Evolutionary conservation across 352 stramenopile genomes (phyloP), one percentile per base, ranked within the genome.

Genomic region (Globisporangium heterothallicum): DNA sequence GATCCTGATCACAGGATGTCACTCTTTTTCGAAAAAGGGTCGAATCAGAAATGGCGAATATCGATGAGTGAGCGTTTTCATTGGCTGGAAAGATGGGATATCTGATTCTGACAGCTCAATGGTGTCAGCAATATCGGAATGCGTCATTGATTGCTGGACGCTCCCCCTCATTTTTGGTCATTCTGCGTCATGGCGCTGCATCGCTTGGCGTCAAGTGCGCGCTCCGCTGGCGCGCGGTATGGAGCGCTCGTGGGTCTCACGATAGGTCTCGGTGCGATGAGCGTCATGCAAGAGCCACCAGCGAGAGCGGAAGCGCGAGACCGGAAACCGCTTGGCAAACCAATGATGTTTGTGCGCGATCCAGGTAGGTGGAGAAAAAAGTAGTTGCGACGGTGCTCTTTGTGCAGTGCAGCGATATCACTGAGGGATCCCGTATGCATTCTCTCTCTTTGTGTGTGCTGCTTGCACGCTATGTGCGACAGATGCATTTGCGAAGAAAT

Each of bases 401-500:
- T 34, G 30, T 36, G 2, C 6, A 8, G 3, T 36, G 30, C 32
- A n/a, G 32, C 32, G 10, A 10, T 18, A 18, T 38, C 12, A 18
- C 32, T 38, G 3, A 10, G 6, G 12, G 4, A 38, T 38, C 12
- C 0, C n/a, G n/a, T n/a, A n/a, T n/a, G n/a, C 6, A 38, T n/a
- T 18, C 12, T 2, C 25, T 18, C 25, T 10, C 22, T 2, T 6
- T 26, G 14, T 40, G 16, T 40, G 25, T 49, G 42, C 1, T 1
- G 24, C 8, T 14, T 40, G 9, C 14, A 32, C 7, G 27, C 2
- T 16, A 30, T 26, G 32, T 24, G 6, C 2, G 6, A 18, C 53
- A 87, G 77, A 91, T 57, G 68, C 19, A 8, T 88, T 91, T 57
- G 74, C 79, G 35, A 62, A 62, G 42, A 91, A 88, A 62, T 78